Percentiles rank a stretch among this genome's conserved stretches.
Conservation (phyloP, 176 grass and related monocot genomes). For the Aegilops tauschii region DNA sequence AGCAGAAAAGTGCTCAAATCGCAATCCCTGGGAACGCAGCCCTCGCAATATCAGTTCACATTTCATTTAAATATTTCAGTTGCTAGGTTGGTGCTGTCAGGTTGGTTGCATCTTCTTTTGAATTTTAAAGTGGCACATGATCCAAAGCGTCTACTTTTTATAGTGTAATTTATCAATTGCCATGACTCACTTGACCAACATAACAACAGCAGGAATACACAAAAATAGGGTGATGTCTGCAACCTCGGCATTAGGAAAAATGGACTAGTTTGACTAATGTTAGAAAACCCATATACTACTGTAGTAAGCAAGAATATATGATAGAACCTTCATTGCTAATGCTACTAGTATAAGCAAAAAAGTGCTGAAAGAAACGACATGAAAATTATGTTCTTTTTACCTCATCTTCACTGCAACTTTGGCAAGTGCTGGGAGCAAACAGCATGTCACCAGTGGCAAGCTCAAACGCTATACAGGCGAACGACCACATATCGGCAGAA, state of each 20-base stretch:
- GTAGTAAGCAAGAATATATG: not conserved
- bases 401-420: slow-evolving; percentile 86
- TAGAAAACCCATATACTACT: not conserved
- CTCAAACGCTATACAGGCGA: slow-evolving; percentile 88
- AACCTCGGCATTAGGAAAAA: slow-evolving; percentile 4
- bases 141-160: not conserved
- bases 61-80: slow-evolving; percentile 28
- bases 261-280: slow-evolving; percentile 4
- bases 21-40: not conserved
- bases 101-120: slow-evolving; percentile 26
- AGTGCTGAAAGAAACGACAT: not conserved
- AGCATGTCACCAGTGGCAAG: slow-evolving; percentile 87
- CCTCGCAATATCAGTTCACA: not conserved
- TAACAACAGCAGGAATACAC: slow-evolving; percentile 12
- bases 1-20: not conserved
- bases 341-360: not conserved
- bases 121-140: slow-evolving; percentile 26
- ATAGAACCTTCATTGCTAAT: not conserved
- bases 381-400: slow-evolving; percentile 30
- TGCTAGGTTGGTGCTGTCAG: slow-evolving; percentile 28
- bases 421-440: slow-evolving; percentile 65
- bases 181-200: not conserved
- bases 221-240: not conserved
- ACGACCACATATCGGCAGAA: slow-evolving; percentile 88
- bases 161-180: not conserved